Conservation (phyloP, 768 basidiomycete species). For the Collybiopsis confluens region DNA sequence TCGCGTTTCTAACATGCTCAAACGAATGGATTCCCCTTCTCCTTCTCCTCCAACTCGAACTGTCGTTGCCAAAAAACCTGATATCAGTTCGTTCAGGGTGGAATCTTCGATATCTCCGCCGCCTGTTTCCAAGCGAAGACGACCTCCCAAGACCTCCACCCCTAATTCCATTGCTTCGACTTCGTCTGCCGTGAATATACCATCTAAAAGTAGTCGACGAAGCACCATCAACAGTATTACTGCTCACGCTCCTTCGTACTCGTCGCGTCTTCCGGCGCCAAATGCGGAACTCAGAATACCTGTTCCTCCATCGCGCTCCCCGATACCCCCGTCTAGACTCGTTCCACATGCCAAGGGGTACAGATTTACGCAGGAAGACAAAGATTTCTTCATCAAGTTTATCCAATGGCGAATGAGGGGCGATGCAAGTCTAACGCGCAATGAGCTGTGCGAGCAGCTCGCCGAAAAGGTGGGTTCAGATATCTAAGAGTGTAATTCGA, state of each 20-base stretch:
- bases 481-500: no score
- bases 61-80: conserved; percentile 40
- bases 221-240: conserved; percentile 62
- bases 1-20: conserved; percentile 23
- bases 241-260: conserved; percentile 43
- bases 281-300: conserved; percentile 58
- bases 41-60: conserved; percentile 19
- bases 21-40: conserved; percentile 21
- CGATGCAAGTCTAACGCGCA: conserved; percentile 48
- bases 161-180: neutral
- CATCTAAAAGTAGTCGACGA: conserved; percentile 26
- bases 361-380: conserved; percentile 64
- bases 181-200: neutral
- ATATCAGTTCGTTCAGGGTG: conserved; percentile 34
- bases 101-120: conserved; percentile 20
- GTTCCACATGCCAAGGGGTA: conserved; percentile 47
- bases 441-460: conserved; percentile 50
- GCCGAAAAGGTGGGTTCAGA: conserved; percentile 53
- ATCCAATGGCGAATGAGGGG: conserved; percentile 56
- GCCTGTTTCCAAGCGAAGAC: conserved; percentile 21
- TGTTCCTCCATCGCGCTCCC: conserved; percentile 63
- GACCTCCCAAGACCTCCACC: conserved; percentile 19
- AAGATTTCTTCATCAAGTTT: conserved; percentile 62
- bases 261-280: conserved; percentile 51
- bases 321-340: conserved; percentile 55